phyloP scores from a whole-genome alignment of 352 stramenopile species.

The Globisporangium megalacanthum region DNA sequence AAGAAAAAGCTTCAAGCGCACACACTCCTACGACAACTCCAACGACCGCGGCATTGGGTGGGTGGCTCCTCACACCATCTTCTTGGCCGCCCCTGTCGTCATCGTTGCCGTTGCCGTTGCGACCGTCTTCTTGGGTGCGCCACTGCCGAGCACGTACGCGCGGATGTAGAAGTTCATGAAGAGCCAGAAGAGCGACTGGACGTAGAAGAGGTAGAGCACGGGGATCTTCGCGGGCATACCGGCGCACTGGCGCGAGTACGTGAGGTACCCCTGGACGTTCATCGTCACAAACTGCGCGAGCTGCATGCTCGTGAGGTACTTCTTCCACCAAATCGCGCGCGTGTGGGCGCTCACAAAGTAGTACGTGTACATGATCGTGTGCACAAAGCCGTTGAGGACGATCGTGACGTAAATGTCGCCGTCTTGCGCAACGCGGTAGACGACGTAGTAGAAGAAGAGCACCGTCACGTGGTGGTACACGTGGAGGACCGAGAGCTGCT shows the following conservation, averaged over 20 bases:
- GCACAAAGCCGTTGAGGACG: slow-evolving; percentile 96
- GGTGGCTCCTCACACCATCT: too few relatives aligned
- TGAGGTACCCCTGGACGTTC: slow-evolving; percentile 72
- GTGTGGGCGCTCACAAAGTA: slow-evolving; percentile 98
- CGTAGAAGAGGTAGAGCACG: slow-evolving; percentile 93
- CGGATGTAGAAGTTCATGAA: slow-evolving; percentile 97
- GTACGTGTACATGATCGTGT: slow-evolving; percentile 99
- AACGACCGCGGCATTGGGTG: too few relatives aligned
- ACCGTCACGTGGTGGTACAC: slow-evolving; percentile 98
- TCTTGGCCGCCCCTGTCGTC: too few relatives aligned
- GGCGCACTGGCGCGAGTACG: slow-evolving; percentile 85
- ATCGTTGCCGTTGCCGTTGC: too few relatives aligned
- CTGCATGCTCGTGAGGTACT: slow-evolving; percentile 94
- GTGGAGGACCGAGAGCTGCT: slow-evolving; percentile 96
- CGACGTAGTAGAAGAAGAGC: slow-evolving; percentile 95
- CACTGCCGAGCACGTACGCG: slow-evolving; percentile 61
- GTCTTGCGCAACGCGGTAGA: slow-evolving; percentile 93
- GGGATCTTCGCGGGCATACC: slow-evolving; percentile 77
- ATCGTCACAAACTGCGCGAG: slow-evolving; percentile 92
- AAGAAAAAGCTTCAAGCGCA: too few relatives aligned
- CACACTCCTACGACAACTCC: too few relatives aligned
- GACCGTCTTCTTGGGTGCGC: too few relatives aligned
- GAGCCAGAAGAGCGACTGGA: slow-evolving; percentile 92
- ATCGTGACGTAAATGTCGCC: slow-evolving; percentile 97
- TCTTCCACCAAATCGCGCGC: slow-evolving; percentile 98